These are phyloP conservation scores for Rhizophora mangle DNA, from an alignment of 345 rosid species.

Conservation along the genomic window DNA sequence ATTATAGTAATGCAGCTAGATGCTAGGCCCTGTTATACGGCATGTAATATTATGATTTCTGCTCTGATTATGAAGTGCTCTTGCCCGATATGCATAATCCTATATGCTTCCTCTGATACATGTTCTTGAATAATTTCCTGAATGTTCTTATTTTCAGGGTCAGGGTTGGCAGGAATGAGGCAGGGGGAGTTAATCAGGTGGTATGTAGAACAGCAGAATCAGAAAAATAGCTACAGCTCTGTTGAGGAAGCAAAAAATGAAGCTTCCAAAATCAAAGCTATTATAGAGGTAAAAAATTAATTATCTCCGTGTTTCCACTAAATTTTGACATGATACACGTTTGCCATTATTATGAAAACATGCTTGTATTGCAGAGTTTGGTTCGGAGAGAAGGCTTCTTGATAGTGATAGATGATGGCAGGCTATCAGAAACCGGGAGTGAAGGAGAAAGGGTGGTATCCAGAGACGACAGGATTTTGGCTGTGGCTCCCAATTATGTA, in stretches of 20 bases:
- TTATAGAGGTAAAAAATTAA: conserved; percentile 65
- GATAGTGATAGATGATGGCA: conserved; percentile 75
- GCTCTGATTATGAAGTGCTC: background rate
- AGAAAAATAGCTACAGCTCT: conserved; percentile 70
- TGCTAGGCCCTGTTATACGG: background rate
- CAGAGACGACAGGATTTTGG: conserved; percentile 75
- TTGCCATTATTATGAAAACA: background rate
- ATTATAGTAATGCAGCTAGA: background rate
- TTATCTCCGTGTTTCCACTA: background rate
- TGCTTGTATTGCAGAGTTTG: conserved; percentile 56
- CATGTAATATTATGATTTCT: background rate
- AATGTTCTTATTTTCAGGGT: conserved; percentile 37
- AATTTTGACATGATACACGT: background rate
- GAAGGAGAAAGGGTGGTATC: conserved; percentile 46
- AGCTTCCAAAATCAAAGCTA: conserved; percentile 59
- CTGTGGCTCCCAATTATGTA: conserved; percentile 84
- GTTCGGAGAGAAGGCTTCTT: conserved; percentile 79
- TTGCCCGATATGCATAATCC: background rate
- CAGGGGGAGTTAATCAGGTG: conserved; percentile 79
- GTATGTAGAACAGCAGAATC: conserved; percentile 86
- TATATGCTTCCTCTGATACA: background rate
- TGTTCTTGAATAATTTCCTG: conserved; percentile 6
- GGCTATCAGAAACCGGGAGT: conserved; percentile 39
- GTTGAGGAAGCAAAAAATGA: conserved; percentile 67
- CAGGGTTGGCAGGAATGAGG: conserved; percentile 77